phyloP scores from a whole-genome alignment of 2,329 filamentous ascomycete species.

The Aphanocladium album region DNA sequence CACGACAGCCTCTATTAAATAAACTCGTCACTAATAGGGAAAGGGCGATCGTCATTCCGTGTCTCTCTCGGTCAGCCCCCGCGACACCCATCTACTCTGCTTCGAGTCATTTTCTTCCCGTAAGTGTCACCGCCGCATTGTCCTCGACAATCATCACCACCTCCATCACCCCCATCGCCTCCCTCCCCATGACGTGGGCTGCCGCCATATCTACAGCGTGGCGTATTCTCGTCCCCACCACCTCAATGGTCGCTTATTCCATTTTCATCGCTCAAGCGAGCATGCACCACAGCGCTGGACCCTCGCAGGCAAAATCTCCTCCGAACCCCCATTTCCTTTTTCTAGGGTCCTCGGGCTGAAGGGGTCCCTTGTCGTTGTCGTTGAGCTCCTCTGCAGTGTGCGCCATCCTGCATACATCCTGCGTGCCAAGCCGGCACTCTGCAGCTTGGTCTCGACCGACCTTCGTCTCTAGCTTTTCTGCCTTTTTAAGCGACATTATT shows the following conservation, averaged over 20 bases:
- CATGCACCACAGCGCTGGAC: neutral
- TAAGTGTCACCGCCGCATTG: neutral
- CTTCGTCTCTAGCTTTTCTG: no score
- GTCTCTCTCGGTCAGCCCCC: neutral
- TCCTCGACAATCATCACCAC: no score
- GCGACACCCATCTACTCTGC: neutral
- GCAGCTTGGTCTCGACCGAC: no score
- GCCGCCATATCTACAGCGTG: neutral
- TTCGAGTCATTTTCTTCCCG: neutral
- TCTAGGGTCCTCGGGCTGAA: neutral
- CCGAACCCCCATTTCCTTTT: no score
- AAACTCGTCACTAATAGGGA: neutral
- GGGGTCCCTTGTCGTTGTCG: neutral
- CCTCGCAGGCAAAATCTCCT: no score
- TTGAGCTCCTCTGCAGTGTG: no score
- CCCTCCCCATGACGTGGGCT: neutral
- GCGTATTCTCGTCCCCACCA: neutral
- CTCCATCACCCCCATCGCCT: no score
- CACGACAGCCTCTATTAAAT: neutral
- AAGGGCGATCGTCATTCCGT: neutral
- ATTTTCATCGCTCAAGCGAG: neutral
- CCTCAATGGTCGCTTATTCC: neutral
- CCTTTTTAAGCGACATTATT: neutral
- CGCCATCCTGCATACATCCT: neutral
- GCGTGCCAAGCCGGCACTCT: neutral